A percentile compares a stretch with the other conserved stretches of the same genome.
These are phyloP conservation scores for Phylloporus sp. DNA, from an alignment of 768 basidiomycete genomes.

Conservation along the genomic window DNA sequence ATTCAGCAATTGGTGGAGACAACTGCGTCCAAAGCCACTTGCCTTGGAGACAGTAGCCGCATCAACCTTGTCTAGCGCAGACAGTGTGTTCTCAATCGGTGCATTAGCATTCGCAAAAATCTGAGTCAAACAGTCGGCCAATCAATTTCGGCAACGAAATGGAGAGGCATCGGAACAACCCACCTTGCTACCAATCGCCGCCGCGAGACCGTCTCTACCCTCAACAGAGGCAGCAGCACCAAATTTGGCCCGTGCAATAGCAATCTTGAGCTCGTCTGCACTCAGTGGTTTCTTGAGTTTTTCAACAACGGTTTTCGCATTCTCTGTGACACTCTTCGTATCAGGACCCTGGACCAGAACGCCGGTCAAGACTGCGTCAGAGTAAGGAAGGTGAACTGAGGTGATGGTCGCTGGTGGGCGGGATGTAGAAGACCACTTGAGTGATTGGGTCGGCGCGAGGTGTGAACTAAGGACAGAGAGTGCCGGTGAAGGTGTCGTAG, in stretches of 20 bases:
- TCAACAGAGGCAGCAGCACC: slow-evolving; percentile 68
- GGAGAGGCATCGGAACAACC: slow-evolving; percentile 15
- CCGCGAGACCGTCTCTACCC: slow-evolving; percentile 60
- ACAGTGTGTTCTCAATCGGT: slow-evolving; percentile 59
- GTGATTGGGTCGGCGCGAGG: slow-evolving; percentile 70
- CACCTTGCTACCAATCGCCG: slow-evolving; percentile 64
- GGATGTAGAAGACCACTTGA: slow-evolving; percentile 79
- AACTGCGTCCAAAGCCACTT: neutral
- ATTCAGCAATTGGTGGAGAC: neutral
- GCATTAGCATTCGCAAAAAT: slow-evolving; percentile 55
- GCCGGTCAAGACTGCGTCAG: slow-evolving; percentile 87
- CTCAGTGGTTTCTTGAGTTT: slow-evolving; percentile 58
- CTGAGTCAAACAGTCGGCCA: slow-evolving; percentile 33
- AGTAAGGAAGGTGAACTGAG: slow-evolving; percentile 81
- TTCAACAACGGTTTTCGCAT: slow-evolving; percentile 63
- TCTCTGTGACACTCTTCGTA: slow-evolving; percentile 58
- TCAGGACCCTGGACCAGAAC: slow-evolving; percentile 72
- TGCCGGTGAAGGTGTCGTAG: slow-evolving; percentile 62
- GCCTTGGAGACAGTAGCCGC: slow-evolving; percentile 71
- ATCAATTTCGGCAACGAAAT: neutral
- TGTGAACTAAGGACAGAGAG: slow-evolving; percentile 77
- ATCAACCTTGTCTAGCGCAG: slow-evolving; percentile 67
- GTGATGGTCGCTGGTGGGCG: slow-evolving; percentile 63
- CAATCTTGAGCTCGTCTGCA: slow-evolving; percentile 71
- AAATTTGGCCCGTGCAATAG: slow-evolving; percentile 88